Percentiles rank a stretch among this genome's conserved stretches.
These are phyloP conservation scores for Ochromonas danica DNA, from an alignment of 108 stramenopile species.

Conservation along the genomic window DNA sequence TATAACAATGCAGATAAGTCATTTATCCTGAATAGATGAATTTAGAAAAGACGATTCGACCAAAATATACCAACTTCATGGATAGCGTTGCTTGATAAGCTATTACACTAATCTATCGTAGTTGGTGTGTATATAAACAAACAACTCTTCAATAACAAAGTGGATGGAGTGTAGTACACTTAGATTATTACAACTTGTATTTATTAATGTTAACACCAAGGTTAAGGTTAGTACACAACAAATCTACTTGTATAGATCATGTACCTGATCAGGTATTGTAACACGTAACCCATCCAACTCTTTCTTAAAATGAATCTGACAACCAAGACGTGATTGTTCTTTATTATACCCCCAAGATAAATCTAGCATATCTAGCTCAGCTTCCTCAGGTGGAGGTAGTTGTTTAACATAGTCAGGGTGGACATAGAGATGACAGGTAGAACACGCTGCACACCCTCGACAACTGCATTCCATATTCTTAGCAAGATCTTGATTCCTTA, in stretches of 20 bases:
- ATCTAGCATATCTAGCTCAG: slow-evolving; percentile 71
- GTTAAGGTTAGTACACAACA: not conserved
- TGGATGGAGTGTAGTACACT: too few relatives aligned
- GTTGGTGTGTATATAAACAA: too few relatives aligned
- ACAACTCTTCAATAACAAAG: too few relatives aligned
- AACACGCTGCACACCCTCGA: slow-evolving; percentile 71
- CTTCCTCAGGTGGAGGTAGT: slow-evolving; percentile 56
- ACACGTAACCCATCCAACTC: slow-evolving; percentile 62
- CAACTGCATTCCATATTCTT: slow-evolving; percentile 73
- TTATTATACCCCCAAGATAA: slow-evolving; percentile 59
- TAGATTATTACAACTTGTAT: too few relatives aligned
- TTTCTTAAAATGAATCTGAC: slow-evolving; percentile 60
- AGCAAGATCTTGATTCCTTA: slow-evolving; percentile 42
- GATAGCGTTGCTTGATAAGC: too few relatives aligned
- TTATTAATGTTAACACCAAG: not conserved
- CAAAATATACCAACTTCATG: too few relatives aligned
- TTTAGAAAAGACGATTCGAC: too few relatives aligned
- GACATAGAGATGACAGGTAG: slow-evolving; percentile 70
- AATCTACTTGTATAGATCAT: slow-evolving; percentile 49
- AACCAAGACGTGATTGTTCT: slow-evolving; percentile 64
- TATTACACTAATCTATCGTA: too few relatives aligned
- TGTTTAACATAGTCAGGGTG: slow-evolving; percentile 62
- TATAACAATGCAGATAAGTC: too few relatives aligned
- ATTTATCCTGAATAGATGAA: too few relatives aligned
- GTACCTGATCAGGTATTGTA: slow-evolving; percentile 57